Evolutionary conservation across 192 early-diverging fungal genomes (phyloP).

Genomic region (Backusella mclennaniae): DNA sequence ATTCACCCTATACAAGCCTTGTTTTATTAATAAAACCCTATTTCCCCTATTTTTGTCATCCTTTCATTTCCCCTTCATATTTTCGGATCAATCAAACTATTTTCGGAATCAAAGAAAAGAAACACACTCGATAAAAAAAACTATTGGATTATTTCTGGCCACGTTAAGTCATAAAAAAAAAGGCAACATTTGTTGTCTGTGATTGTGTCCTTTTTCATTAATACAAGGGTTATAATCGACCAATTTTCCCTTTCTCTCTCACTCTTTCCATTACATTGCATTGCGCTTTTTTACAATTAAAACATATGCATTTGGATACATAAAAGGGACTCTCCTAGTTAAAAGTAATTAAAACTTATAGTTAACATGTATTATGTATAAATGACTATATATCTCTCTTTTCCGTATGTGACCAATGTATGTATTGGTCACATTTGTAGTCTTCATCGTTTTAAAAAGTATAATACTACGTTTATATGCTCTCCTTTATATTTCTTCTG

Average conservation of each 20-base stretch:
- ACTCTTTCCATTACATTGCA: conserved; percentile 66
- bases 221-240: neutral
- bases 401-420: no score
- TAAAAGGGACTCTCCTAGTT: no score
- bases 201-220: neutral
- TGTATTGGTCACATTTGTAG: no score
- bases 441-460: no score
- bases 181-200: neutral
- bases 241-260: neutral
- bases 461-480: no score
- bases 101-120: conserved; percentile 93
- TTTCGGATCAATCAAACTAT: conserved; percentile 85
- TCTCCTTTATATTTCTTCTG: no score
- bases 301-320: no score
- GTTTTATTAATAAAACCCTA: neutral
- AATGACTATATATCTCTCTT: no score
- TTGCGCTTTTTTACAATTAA: conserved; percentile 56
- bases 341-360: no score
- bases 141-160: conserved; percentile 65
- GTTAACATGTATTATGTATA: no score
- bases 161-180: conserved; percentile 71
- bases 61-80: conserved; percentile 16
- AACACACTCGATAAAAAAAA: conserved; percentile 90
- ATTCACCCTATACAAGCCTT: neutral
- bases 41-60: neutral